Evolutionary conservation across 768 basidiomycete species (phyloP).

Genomic region (Nidularia pulvinata): DNA sequence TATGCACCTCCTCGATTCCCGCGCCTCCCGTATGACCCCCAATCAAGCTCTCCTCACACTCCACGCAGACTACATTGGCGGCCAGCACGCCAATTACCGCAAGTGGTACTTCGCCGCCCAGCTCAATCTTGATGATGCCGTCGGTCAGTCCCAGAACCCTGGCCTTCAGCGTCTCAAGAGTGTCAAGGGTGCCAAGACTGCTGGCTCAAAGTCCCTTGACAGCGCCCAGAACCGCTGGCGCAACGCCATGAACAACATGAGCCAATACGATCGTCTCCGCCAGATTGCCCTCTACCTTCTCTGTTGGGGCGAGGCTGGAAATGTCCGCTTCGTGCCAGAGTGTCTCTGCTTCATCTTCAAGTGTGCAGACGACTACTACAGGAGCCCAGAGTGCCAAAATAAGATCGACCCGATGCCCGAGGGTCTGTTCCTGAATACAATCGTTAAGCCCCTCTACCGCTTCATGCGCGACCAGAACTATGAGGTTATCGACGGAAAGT

Average conservation of each 20-base stretch:
- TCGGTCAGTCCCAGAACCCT: constrained; percentile 93
- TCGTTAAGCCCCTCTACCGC: constrained; percentile 94
- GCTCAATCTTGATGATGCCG: constrained; percentile 98
- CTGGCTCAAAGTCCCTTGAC: constrained; percentile 79
- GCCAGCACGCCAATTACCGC: constrained; percentile 98
- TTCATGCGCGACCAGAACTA: constrained; percentile 99
- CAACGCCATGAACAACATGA: constrained; percentile 99
- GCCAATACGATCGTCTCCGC: constrained; percentile 95
- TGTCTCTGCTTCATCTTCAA: constrained; percentile 99
- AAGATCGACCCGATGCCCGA: constrained; percentile 91
- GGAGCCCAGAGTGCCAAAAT: constrained; percentile 97
- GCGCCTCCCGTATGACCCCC: constrained; percentile 97
- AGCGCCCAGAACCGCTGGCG: constrained; percentile 95
- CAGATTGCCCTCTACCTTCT: constrained; percentile 96
- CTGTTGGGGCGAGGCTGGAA: constrained; percentile 98
- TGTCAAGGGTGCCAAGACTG: constrained; percentile 62
- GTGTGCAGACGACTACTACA: constrained; percentile 99
- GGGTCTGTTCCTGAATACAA: constrained; percentile 87
- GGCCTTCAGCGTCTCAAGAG: constrained; percentile 88
- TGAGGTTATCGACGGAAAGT: constrained; percentile 93
- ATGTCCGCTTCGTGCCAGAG: constrained; percentile 96
- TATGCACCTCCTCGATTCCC: constrained; percentile 97
- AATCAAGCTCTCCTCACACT: constrained; percentile 95
- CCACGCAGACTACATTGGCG: constrained; percentile 99
- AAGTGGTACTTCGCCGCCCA: constrained; percentile 99